Evolutionary conservation across 1,284 basidiomycete species (phyloP), one percentile per base, ranked within the genome.

Genomic region (Leccinum variabile): DNA sequence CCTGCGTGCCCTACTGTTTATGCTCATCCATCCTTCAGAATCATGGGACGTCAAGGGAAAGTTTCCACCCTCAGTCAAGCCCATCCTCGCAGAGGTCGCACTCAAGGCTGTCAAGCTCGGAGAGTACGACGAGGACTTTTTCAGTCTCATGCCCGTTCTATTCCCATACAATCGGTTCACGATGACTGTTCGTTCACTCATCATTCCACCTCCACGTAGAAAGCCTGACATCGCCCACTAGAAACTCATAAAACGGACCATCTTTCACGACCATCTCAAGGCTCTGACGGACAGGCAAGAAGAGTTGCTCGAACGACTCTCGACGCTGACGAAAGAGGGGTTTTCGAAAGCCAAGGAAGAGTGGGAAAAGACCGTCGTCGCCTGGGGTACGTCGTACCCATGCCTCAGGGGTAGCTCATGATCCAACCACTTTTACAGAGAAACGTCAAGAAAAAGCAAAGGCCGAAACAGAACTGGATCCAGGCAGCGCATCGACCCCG

Each of bases 81-180:
- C 90, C 0, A 71, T 86, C 4, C 84, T 98, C 6, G 79, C 84
- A 35, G 77, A 86, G 35, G 84, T 93, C 39, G 92, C 94, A 1
- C 76, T 92, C 57, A 82, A 89, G 58, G 96, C 96, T 0, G 87
- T 97, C 69, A 81, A 85, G 59, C 81, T 94, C 41, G 91, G 88
- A 74, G 91, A 96, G 74, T 97, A 95, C 77, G 90, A 94, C 69
- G 93, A 96, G 22, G 88, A 92, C 71, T 97, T 96, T 74, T 97
- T 97, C 79, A 89, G 88, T 70, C 80, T 90, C 44, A 90, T 97
- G 86, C 94, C 95, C 0, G 81, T 80, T 33, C 78, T 97, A 52
- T 96, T 97, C 72, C 94, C 94, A 0, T 97, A 97, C 74, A 97
- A 97, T 77, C 90, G 91, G 69, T 97, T 92, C 75, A 93, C 91